Evolutionary conservation across 140 eudicot genomes (phyloP).

Genomic region (Ambrosia hybrid): DNA sequence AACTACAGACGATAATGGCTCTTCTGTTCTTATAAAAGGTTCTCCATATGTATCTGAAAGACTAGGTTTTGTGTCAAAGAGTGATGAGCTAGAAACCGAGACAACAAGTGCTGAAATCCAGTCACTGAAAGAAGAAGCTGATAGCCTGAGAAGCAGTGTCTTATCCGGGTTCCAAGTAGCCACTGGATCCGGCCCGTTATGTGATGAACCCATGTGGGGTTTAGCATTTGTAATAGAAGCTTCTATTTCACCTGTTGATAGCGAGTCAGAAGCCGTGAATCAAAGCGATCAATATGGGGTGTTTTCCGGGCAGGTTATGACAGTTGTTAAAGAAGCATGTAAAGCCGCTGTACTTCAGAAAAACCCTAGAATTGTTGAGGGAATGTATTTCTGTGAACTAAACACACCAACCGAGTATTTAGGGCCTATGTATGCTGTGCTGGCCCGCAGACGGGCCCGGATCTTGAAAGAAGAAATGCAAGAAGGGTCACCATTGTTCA

Average conservation of each 20-base stretch:
- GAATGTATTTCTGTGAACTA: conserved; percentile 81
- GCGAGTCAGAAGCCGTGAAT: conserved; percentile 40
- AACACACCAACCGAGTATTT: conserved; percentile 80
- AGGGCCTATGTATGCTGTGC: conserved; percentile 86
- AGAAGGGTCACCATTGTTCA: conserved; percentile 91
- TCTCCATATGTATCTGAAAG: conserved; percentile 67
- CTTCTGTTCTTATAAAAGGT: conserved; percentile 58
- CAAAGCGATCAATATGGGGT: conserved; percentile 74
- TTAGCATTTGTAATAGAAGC: conserved; percentile 83
- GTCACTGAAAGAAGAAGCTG: conserved; percentile 63
- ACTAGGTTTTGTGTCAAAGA: conserved; percentile 50
- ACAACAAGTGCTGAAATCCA: conserved; percentile 26
- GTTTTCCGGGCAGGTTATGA: conserved; percentile 94
- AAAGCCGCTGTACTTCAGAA: conserved; percentile 71
- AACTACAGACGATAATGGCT: conserved; percentile 20
- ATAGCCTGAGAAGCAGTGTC: conserved; percentile 72
- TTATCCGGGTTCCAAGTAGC: conserved; percentile 95
- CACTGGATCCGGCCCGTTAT: conserved; percentile 88
- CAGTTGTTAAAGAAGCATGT: conserved; percentile 90
- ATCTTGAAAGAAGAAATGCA: conserved; percentile 93
- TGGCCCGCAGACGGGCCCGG: conserved; percentile 79
- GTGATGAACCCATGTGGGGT: conserved; percentile 99
- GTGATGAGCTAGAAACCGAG: conserved; percentile 13
- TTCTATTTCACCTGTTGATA: conserved; percentile 41
- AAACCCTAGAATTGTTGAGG: conserved; percentile 85